A percentile compares a stretch with the other conserved stretches of the same genome.
phyloP scores from a whole-genome alignment of 1,284 basidiomycete species.

The Fistulinella cinereoalba region DNA sequence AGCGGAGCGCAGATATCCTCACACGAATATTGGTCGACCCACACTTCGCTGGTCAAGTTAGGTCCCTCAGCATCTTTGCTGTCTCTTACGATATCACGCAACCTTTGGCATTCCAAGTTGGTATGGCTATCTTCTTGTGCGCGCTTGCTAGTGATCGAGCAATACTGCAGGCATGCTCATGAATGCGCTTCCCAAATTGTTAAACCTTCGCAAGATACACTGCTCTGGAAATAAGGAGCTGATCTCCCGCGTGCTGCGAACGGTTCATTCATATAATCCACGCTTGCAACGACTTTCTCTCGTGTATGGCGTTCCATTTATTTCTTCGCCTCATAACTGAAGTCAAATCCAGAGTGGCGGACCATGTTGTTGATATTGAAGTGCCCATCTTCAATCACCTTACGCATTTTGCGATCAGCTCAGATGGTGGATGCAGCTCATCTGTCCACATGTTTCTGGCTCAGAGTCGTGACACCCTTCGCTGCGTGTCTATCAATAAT shows the following conservation, averaged over 20 bases:
- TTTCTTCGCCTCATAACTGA: slow-evolving; percentile 2
- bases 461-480: slow-evolving; percentile 53
- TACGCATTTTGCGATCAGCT: slow-evolving; percentile 52
- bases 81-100: slow-evolving; percentile 45
- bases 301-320: slow-evolving; percentile 36
- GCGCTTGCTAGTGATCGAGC: slow-evolving; percentile 1
- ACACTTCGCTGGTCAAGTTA: slow-evolving; percentile 55
- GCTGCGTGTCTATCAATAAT: slow-evolving; percentile 54
- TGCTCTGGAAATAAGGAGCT: slow-evolving; percentile 57
- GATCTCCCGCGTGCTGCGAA: slow-evolving; percentile 49
- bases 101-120: slow-evolving; percentile 61
- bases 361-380: slow-evolving; percentile 50
- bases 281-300: slow-evolving; percentile 54
- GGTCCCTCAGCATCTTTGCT: slow-evolving; percentile 57
- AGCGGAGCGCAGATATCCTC: slow-evolving; percentile 69
- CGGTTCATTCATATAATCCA: slow-evolving; percentile 50
- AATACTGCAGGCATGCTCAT: slow-evolving; percentile 55
- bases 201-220: slow-evolving; percentile 56
- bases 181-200: slow-evolving; percentile 62
- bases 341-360: slow-evolving; percentile 41
- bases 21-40: slow-evolving; percentile 61
- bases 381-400: slow-evolving; percentile 58
- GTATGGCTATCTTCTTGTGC: slow-evolving; percentile 32
- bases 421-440: slow-evolving; percentile 40
- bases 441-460: slow-evolving; percentile 47